These are phyloP conservation scores for Beauveria caledonica DNA, from an alignment of 2,329 filamentous ascomycete species.

Conservation along the genomic window DNA sequence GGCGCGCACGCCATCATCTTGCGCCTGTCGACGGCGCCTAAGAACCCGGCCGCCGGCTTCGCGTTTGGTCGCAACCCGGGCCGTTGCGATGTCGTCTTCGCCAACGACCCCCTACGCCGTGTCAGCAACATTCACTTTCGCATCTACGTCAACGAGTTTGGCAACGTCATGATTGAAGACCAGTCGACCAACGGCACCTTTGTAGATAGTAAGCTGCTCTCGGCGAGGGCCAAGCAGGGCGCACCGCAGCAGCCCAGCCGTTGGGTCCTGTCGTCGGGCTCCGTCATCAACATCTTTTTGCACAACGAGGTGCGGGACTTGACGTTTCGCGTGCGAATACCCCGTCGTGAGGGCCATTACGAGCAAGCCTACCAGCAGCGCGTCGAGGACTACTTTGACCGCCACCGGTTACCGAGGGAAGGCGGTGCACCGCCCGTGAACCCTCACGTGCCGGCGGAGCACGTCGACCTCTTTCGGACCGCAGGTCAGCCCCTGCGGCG, in stretches of 20 bases:
- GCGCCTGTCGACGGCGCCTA: slow-evolving; percentile 65
- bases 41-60: slow-evolving; percentile 65
- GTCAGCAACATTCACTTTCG: slow-evolving; percentile 96
- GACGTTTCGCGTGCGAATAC: slow-evolving; percentile 79
- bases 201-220: slow-evolving; percentile 66
- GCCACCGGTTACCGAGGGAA: slow-evolving; percentile 21
- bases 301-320: slow-evolving; percentile 50
- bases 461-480: slow-evolving; percentile 23
- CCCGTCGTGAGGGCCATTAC: slow-evolving; percentile 60
- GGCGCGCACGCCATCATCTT: slow-evolving; percentile 66
- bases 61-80: slow-evolving; percentile 70
- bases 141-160: slow-evolving; percentile 81
- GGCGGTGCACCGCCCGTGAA: slow-evolving; percentile 5
- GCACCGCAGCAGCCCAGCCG: slow-evolving; percentile 25
- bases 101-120: slow-evolving; percentile 58
- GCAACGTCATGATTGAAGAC: slow-evolving; percentile 86
- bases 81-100: slow-evolving; percentile 65
- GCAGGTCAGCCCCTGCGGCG: neutral
- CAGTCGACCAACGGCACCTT: slow-evolving; percentile 92
- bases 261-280: slow-evolving; percentile 63
- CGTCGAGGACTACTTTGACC: slow-evolving; percentile 55
- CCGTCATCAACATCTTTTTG: slow-evolving; percentile 62
- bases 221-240: slow-evolving; percentile 28
- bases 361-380: slow-evolving; percentile 60
- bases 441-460: neutral